Evolutionary conservation across 2,329 filamentous ascomycete genomes (phyloP), one percentile per base, ranked within the genome.

Genomic region (Biscogniauxia marginata): DNA sequence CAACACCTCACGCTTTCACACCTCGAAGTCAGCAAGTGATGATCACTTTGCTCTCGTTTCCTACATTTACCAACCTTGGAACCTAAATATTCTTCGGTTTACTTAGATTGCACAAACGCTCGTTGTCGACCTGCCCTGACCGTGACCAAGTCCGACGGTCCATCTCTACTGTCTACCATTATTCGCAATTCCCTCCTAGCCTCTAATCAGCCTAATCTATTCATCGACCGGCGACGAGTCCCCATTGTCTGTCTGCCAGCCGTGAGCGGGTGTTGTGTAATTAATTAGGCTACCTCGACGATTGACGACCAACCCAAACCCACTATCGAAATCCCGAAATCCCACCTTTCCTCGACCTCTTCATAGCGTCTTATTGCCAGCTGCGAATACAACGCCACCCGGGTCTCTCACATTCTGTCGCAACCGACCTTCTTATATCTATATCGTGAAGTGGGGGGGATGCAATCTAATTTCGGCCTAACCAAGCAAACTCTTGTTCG

Each of bases 391-490:
- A n/a, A 39, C n/a, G 13, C 30, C 30, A 39, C n/a, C 30, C 11
- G 5, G 30, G 4, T 11, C 11, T 39, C 13, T 39, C 30, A 16
- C 30, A 39, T 39, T 16, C 30, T 16, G 13, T 16, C 30, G 30
- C n/a, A n/a, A n/a, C n/a, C n/a, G n/a, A n/a, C 30, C 30, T 39
- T 39, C 30, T 39, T 39, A 16, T 39, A 55, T 39, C 56, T 53
- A 44, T 39, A 44, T 56, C 20, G 56, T 30, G 54, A 30, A 59
- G 43, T 54, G 52, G 50, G 39, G 50, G 55, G 53, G 50, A 62
- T 62, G 54, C 52, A 57, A 48, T 56, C 56, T 50, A 53, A 55
- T 54, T 58, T 49, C 21, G 56, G 53, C 43, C 46, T 46, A 59
- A 58, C 53, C 62, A 50, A 63, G 52, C 55, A 46, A 46, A 39